A percentile compares a stretch with the other conserved stretches of the same genome.
These are phyloP conservation scores for Echium plantagineum DNA, from an alignment of 257 asterid genomes.

Conservation along the genomic window DNA sequence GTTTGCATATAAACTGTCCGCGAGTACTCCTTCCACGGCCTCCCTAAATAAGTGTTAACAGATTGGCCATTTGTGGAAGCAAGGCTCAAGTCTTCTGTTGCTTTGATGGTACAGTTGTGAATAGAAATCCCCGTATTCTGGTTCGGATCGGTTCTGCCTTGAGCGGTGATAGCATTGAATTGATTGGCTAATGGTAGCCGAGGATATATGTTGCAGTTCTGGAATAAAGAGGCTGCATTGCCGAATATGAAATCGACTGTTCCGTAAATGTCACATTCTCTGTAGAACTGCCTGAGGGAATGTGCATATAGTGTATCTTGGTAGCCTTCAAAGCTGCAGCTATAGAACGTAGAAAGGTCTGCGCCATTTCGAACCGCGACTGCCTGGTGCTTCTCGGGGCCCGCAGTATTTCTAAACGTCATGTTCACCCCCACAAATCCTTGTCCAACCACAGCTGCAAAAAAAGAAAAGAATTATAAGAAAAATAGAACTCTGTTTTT, in stretches of 20 bases:
- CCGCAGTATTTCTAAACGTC: slow-evolving; percentile 8
- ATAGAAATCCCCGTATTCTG: slow-evolving; percentile 10
- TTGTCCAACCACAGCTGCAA: slow-evolving; percentile 8
- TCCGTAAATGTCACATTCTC: slow-evolving; percentile 12
- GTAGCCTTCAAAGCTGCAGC: slow-evolving; percentile 11
- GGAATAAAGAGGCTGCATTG: slow-evolving; percentile 8
- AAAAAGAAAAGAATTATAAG: no score
- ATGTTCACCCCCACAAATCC: slow-evolving; percentile 11
- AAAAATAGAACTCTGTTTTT: no score
- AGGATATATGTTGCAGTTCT: slow-evolving; percentile 9
- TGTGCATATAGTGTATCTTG: slow-evolving; percentile 10
- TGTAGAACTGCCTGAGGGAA: slow-evolving; percentile 11
- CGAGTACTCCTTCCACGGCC: slow-evolving; percentile 16
- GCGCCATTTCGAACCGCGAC: slow-evolving; percentile 11
- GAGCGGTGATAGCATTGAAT: slow-evolving; percentile 11
- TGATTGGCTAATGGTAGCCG: slow-evolving; percentile 1
- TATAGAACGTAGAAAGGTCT: slow-evolving; percentile 8
- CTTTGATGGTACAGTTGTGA: slow-evolving; percentile 5
- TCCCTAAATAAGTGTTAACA: slow-evolving; percentile 8
- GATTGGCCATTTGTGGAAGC: slow-evolving; percentile 1
- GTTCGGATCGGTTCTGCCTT: slow-evolving; percentile 9
- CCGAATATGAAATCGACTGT: slow-evolving; percentile 13
- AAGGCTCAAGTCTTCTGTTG: slow-evolving; percentile 4
- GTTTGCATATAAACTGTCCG: slow-evolving; percentile 13
- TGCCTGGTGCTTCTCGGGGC: slow-evolving; percentile 8